Conservation (phyloP, 352 stramenopile genomes). For the Thalassiosira hispida region DNA sequence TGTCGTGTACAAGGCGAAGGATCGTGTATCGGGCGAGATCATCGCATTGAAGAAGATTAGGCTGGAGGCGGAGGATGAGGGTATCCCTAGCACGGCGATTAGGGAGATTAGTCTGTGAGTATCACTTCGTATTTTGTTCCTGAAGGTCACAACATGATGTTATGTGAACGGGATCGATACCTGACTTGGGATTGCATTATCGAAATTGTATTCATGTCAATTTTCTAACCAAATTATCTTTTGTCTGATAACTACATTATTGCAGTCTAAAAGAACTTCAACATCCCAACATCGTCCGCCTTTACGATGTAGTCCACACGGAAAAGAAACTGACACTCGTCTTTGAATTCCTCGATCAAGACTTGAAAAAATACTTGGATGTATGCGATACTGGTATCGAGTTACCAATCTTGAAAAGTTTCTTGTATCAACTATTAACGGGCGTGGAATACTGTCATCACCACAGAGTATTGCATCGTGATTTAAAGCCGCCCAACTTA, state of each 20-base stretch:
- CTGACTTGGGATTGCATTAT: too few relatives aligned
- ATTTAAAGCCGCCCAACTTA: slow-evolving; percentile 96
- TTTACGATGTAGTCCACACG: slow-evolving; percentile 99
- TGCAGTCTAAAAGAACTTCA: slow-evolving; percentile 88
- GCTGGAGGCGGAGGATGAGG: slow-evolving; percentile 97
- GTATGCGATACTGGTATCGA: slow-evolving; percentile 97
- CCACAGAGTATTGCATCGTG: slow-evolving; percentile 88
- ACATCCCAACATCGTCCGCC: slow-evolving; percentile 91
- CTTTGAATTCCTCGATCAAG: slow-evolving; percentile 99
- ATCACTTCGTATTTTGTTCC: neutral
- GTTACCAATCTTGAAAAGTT: slow-evolving; percentile 90
- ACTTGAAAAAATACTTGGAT: slow-evolving; percentile 99
- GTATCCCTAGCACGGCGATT: slow-evolving; percentile 97
- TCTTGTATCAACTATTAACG: slow-evolving; percentile 98
- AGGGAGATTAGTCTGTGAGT: slow-evolving; percentile 94
- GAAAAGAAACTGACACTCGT: slow-evolving; percentile 98
- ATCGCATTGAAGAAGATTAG: slow-evolving; percentile 99
- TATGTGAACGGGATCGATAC: too few relatives aligned
- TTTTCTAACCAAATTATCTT: slow-evolving; percentile 11
- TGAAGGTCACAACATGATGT: neutral
- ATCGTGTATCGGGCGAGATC: slow-evolving; percentile 93
- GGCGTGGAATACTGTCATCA: slow-evolving; percentile 99
- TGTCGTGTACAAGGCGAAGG: slow-evolving; percentile 99
- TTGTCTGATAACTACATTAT: neutral
- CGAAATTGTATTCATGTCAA: neutral